phyloP scores from a whole-genome alignment of 495 filamentous ascomycete species.

The Lasiosphaeria ovina region DNA sequence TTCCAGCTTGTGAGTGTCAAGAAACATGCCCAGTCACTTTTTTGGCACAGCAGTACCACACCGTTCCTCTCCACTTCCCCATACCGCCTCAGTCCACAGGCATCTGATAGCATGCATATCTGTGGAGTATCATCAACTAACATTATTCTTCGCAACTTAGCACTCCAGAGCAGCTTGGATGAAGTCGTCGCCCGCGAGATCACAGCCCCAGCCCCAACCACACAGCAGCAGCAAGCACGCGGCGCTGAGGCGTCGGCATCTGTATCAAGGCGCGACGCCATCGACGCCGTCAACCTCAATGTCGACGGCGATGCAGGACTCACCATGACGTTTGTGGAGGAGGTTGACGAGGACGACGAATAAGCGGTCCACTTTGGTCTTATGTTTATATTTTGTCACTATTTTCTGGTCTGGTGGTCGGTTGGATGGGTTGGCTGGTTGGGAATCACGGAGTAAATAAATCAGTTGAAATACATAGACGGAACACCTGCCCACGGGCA shows the following conservation, averaged over 20 bases:
- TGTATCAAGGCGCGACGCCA: constrained; percentile 29
- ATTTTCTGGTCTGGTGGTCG: constrained; percentile 10
- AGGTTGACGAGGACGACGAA: constrained; percentile 37
- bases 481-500: too few relatives aligned
- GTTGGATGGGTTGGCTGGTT: neutral
- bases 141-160: constrained; percentile 23
- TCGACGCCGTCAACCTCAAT: constrained; percentile 51
- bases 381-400: neutral
- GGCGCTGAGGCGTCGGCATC: constrained; percentile 13
- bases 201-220: constrained; percentile 21
- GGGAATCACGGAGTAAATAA: neutral
- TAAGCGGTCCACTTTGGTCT: neutral
- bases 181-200: constrained; percentile 29
- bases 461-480: too few relatives aligned
- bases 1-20: constrained; percentile 40
- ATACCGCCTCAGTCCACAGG: too few relatives aligned
- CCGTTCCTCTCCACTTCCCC: neutral
- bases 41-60: neutral
- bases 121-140: neutral
- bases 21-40: constrained; percentile 1
- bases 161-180: constrained; percentile 35
- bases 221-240: neutral
- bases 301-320: constrained; percentile 46
- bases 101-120: too few relatives aligned
- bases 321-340: constrained; percentile 51